Percentiles rank a stretch among this genome's conserved stretches.
These are phyloP conservation scores for Colletotrichum tropicale DNA, from an alignment of 2,329 filamentous ascomycete species.

Conservation along the genomic window DNA sequence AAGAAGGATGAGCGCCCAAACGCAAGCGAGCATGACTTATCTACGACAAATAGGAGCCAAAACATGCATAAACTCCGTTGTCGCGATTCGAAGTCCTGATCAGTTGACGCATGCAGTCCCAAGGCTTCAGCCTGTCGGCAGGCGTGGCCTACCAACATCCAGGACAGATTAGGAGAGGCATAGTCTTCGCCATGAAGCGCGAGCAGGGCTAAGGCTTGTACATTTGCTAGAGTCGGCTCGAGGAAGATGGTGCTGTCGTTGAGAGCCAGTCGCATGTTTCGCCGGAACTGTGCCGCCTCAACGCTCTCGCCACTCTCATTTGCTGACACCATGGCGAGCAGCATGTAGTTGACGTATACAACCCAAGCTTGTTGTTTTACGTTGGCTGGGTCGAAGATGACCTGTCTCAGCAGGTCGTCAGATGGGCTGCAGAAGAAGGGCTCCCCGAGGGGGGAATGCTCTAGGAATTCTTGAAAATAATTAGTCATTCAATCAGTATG, in stretches of 20 bases:
- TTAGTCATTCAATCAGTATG: too few species aligned
- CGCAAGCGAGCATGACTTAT: not conserved
- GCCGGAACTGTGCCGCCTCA: not conserved
- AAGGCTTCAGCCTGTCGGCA: not conserved
- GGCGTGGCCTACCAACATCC: conserved; percentile 1
- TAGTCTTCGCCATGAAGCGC: conserved; percentile 2
- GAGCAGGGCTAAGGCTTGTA: not conserved
- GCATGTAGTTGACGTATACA: not conserved
- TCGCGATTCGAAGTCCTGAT: not conserved
- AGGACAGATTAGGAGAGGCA: not conserved
- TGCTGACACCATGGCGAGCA: not conserved
- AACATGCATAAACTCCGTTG: not conserved
- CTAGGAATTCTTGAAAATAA: not conserved
- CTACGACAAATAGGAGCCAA: not conserved
- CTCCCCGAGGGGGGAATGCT: not conserved
- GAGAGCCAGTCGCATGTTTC: not conserved
- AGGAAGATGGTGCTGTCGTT: conserved; percentile 1
- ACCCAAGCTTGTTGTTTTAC: not conserved
- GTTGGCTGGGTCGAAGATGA: not conserved
- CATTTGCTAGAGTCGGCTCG: not conserved
- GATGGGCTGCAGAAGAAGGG: not conserved
- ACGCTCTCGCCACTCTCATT: not conserved
- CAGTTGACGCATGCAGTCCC: not conserved
- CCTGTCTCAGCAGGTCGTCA: not conserved
- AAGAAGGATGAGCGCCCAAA: not conserved